A percentile compares a stretch with the other conserved stretches of the same genome.
These are phyloP conservation scores for Ceratocystis huliohia DNA, from an alignment of 2,329 filamentous ascomycete genomes.

Conservation along the genomic window DNA sequence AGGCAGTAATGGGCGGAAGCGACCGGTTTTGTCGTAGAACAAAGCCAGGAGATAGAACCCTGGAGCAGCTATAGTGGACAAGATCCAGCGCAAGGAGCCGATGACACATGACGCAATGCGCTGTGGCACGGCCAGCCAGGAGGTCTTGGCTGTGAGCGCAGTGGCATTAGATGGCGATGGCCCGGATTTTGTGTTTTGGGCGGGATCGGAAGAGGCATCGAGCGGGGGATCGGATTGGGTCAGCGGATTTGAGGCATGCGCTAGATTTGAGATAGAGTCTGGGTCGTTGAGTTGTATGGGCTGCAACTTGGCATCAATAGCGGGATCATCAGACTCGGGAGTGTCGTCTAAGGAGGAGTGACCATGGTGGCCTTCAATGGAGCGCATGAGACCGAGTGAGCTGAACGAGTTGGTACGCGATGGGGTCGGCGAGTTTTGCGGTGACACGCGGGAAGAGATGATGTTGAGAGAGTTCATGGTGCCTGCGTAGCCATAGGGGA, in stretches of 20 bases:
- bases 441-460: conserved; percentile 69
- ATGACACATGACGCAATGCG: conserved; percentile 60
- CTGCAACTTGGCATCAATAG: conserved; percentile 3
- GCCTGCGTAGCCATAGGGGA: conserved; percentile 48
- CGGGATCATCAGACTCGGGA: conserved; percentile 24
- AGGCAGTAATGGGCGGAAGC: conserved; percentile 65
- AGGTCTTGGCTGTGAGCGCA: not conserved
- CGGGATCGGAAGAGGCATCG: conserved; percentile 42
- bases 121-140: conserved; percentile 48
- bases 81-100: conserved; percentile 62
- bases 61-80: conserved; percentile 67
- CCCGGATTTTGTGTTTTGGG: conserved; percentile 39
- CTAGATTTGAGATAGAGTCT: conserved; percentile 16
- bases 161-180: conserved; percentile 23
- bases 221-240: conserved; percentile 26
- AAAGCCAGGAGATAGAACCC: conserved; percentile 71
- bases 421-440: conserved; percentile 42
- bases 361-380: conserved; percentile 23
- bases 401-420: conserved; percentile 50
- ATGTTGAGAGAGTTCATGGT: conserved; percentile 93
- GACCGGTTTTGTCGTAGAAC: conserved; percentile 68
- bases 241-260: conserved; percentile 23
- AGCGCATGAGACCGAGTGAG: conserved; percentile 37
- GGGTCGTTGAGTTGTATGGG: conserved; percentile 28
- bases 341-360: conserved; percentile 31